Base-by-base conservation (phyloP, 202 grass and related monocot genomes). In the Elaeis oleifera region DNA sequence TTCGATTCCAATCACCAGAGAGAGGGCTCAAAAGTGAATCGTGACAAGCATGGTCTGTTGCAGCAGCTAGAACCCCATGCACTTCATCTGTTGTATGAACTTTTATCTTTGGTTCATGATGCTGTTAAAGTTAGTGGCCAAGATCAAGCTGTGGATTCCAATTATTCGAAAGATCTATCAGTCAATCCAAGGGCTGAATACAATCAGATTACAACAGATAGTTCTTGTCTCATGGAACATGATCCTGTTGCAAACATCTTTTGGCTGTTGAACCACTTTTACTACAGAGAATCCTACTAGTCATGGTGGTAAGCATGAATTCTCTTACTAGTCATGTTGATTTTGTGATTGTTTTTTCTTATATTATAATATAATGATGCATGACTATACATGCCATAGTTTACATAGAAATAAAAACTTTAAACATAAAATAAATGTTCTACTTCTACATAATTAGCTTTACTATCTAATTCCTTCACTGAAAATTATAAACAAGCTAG, bases 91-190 rank as follows among this genome's bases (percentile, higher is more conserved):
- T 79, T 92, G 32, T 73, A 83, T 77, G 77, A 86, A 72, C 79
- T 97, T 32, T 65, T 92, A 39, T 92, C 85, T 67, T 56, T 97
- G 53, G 88, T 97, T 81, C 88, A 97, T 19, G 36, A 86, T 20
- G 61, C 76, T 53, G 66, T 81, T 78, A 72, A 79, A 65, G 28
- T 32, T 63, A 65, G 55, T 84, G 74, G 58, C 67, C 78, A 83
- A 78, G 81, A 85, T 53, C 31, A 71, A 49, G 27, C 19, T 68
- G 19, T 58, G 67, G 51, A 82, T 55, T 29, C 39, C 15, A 25
- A 18, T 5, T 52, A 28, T 67, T 74, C 74, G 31, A 53, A 71
- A 70, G 18, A 71, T 81, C 24, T 59, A 76, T 79, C 79, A 39
- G 51, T 28, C 31, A 70, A 59, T 68, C 31, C 61, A 54, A 81